phyloP scores from a whole-genome alignment of 2,329 filamentous ascomycete genomes.

The Ceratocystiopsis brevicomis region DNA sequence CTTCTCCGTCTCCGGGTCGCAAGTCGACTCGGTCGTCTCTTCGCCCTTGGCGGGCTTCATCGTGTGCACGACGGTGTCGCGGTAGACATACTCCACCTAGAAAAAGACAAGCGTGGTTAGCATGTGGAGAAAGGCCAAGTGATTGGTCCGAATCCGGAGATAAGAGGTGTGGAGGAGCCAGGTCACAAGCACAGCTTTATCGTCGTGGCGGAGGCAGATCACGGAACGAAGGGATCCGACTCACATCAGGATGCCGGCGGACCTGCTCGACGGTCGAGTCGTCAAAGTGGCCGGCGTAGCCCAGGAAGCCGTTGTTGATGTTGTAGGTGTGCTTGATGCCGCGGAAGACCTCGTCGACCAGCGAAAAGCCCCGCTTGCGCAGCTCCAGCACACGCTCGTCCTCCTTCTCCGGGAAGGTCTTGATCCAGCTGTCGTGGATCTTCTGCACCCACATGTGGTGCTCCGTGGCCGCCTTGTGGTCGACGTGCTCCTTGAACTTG shows the following conservation, averaged over 20 bases:
- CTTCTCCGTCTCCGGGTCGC: slow-evolving; percentile 54
- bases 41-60: slow-evolving; percentile 31
- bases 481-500: slow-evolving; percentile 96
- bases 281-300: slow-evolving; percentile 93
- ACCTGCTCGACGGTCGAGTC: slow-evolving; percentile 85
- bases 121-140: too few species aligned
- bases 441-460: slow-evolving; percentile 89
- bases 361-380: slow-evolving; percentile 63
- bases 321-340: slow-evolving; percentile 95
- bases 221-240: slow-evolving; percentile 20
- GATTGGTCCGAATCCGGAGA: too few species aligned
- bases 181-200: too few species aligned
- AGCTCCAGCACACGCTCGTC: slow-evolving; percentile 57
- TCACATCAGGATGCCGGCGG: slow-evolving; percentile 90
- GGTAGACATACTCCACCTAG: slow-evolving; percentile 92
- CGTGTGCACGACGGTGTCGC: slow-evolving; percentile 79
- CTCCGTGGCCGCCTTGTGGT: slow-evolving; percentile 44
- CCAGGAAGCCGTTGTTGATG: slow-evolving; percentile 65
- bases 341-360: slow-evolving; percentile 50
- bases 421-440: slow-evolving; percentile 36
- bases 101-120: too few species aligned
- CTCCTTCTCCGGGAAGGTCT: slow-evolving; percentile 31
- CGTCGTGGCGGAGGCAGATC: background rate
- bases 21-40: slow-evolving; percentile 14
- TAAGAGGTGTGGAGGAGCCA: too few species aligned